Evolutionary conservation across 208 protist genomes (phyloP).

Genomic region (Leishmania tarentolae): DNA sequence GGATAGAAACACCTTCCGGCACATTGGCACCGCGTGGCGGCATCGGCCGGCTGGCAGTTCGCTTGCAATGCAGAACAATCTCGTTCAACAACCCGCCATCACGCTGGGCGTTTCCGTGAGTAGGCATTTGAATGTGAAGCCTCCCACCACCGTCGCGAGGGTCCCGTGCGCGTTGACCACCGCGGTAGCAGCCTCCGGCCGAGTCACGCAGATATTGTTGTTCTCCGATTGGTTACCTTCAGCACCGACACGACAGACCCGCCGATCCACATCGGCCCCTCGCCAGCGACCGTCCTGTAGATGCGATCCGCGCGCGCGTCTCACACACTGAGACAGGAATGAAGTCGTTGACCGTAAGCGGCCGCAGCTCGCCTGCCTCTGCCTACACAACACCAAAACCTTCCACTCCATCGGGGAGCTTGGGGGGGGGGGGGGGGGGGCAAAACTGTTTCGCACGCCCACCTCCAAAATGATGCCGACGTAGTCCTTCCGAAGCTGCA

Average conservation of each 20-base stretch:
- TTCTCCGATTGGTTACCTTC: constrained; percentile 20
- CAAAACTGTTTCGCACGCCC: constrained; percentile 84
- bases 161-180: constrained; percentile 68
- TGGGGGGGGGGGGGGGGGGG: constrained; percentile 93
- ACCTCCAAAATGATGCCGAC: constrained; percentile 89
- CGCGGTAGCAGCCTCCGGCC: constrained; percentile 84
- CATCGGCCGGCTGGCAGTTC: not conserved
- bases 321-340: constrained; percentile 15
- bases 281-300: constrained; percentile 31
- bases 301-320: constrained; percentile 38
- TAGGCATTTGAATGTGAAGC: constrained; percentile 91
- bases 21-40: constrained; percentile 39
- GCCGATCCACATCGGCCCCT: constrained; percentile 37
- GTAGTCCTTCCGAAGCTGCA: constrained; percentile 87
- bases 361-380: constrained; percentile 75
- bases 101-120: constrained; percentile 88
- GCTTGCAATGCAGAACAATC: constrained; percentile 52
- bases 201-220: constrained; percentile 93
- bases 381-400: constrained; percentile 84
- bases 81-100: constrained; percentile 85
- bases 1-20: constrained; percentile 88
- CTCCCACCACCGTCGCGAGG: constrained; percentile 86
- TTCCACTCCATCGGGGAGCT: constrained; percentile 92
- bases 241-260: constrained; percentile 55
- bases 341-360: constrained; percentile 70